A percentile compares a stretch with the other conserved stretches of the same genome.
Evolutionary conservation across 495 filamentous ascomycete genomes (phyloP).

Genomic region (Echria macrotheca): DNA sequence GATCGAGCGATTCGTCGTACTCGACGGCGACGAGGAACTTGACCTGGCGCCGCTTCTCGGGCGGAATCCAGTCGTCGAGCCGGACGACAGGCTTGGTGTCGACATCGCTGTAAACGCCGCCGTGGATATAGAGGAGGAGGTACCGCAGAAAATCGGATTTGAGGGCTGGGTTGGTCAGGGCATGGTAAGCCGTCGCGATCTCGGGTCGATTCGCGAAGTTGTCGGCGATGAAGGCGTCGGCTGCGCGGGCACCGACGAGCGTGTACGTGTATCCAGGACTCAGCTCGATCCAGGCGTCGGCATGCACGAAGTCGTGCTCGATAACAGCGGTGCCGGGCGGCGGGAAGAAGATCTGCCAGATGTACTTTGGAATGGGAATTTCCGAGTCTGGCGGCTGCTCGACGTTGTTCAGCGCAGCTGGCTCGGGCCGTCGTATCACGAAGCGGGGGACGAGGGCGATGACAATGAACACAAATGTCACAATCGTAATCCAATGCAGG

Average conservation of each 20-base stretch:
- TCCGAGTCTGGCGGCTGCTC: background rate
- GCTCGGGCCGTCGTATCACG: no score
- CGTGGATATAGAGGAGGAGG: background rate
- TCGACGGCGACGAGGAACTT: slow-evolving; percentile 4
- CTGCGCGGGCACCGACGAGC: background rate
- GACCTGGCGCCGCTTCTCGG: background rate
- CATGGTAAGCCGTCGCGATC: slow-evolving; percentile 3
- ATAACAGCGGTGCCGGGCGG: background rate
- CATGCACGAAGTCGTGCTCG: background rate
- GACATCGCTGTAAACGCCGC: slow-evolving; percentile 8
- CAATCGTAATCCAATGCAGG: no score
- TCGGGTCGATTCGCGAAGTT: background rate
- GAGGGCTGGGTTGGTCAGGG: background rate
- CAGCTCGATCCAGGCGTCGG: background rate
- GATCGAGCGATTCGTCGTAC: slow-evolving; percentile 5
- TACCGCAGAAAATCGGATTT: slow-evolving; percentile 9
- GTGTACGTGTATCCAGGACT: slow-evolving; percentile 5
- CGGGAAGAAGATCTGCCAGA: slow-evolving; percentile 12
- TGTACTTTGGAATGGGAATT: slow-evolving; percentile 2
- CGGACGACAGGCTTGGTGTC: slow-evolving; percentile 1
- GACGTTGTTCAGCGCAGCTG: no score
- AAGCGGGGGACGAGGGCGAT: no score
- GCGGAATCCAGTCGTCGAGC: slow-evolving; percentile 3
- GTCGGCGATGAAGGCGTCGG: background rate
- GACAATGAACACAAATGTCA: no score